Evolutionary conservation across 768 basidiomycete species (phyloP), one percentile per base, ranked within the genome.

Genomic region (Pisolithus tinctorius): DNA sequence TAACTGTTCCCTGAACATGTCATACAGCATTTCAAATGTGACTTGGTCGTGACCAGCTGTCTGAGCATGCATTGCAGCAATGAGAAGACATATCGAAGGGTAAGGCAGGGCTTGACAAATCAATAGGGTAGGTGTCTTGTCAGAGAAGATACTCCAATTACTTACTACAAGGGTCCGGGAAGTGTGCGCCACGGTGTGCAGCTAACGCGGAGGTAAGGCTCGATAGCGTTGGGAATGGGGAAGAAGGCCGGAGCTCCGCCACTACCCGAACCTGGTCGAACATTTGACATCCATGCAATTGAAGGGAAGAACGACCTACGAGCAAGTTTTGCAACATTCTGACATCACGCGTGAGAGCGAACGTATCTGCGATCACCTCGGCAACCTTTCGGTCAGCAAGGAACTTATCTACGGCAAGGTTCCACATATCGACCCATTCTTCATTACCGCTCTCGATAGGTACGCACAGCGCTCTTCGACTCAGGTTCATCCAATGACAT

Each of bases 11-110:
- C 82, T 80, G 63, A 93, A 93, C 30, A 76, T 74, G 48, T 90
- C 88, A 55, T 86, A 77, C 7, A 95, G 77, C 84, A 94, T 92
- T 60, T 94, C 91, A 62, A 98, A 95, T 29, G 89, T 97, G 68
- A 96, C 83, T 13, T 71, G 70, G 17, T 86, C 75, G 53, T 93
- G 85, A 0, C 93, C 93, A 6, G 82, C 80, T 9, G 83, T 84
- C 25, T 82, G 71, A 4, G 82, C 75, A 61, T 96, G 94, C 60
- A 83, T 77, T 13, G 83, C 77, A n/a, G 93, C 87, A 53, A 98
- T 85, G 40, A 96, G 77, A 29, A 95, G 75, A 61, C 90, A 93
- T 17, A 92, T 67, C 2, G 80, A 72, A 7, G 93, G 88, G 62
- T 94, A 91, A 17, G 90, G 71, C 20, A 93, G 64, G 50, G 75